A percentile compares a stretch with the other conserved stretches of the same genome.
phyloP scores from a whole-genome alignment of 306 rosid genomes.

The Acmispon strigosus region DNA sequence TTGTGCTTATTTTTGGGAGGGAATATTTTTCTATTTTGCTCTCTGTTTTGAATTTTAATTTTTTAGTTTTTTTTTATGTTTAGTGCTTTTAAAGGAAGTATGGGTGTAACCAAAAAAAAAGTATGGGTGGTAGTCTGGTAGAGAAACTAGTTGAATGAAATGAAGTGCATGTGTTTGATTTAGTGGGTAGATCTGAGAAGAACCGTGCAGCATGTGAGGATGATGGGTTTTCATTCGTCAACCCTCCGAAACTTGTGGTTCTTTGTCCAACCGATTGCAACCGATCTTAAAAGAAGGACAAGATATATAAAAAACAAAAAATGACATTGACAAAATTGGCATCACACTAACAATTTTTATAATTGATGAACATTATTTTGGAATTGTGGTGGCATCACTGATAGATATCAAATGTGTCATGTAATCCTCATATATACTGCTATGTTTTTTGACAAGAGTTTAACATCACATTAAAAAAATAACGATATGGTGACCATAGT shows the following conservation, averaged over 20 bases:
- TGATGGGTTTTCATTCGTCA: constrained; percentile 27
- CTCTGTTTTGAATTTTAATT: neutral
- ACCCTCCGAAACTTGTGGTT: constrained; percentile 8
- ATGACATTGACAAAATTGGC: neutral
- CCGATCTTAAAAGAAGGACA: neutral
- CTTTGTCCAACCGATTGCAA: constrained; percentile 8
- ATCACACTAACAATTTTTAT: neutral
- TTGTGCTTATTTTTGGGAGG: too few species aligned
- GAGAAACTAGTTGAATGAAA: neutral
- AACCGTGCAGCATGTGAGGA: constrained; percentile 17
- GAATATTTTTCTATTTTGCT: neutral
- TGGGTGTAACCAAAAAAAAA: constrained; percentile 10
- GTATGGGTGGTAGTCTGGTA: neutral
- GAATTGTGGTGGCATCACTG: neutral
- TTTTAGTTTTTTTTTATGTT: neutral
- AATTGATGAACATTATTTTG: constrained; percentile 9
- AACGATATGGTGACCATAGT: neutral
- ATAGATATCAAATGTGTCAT: constrained; percentile 16
- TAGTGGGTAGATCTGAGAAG: constrained; percentile 22
- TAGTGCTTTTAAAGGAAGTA: neutral
- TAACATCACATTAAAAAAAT: neutral
- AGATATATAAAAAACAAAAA: neutral
- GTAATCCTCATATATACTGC: neutral
- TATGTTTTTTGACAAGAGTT: neutral
- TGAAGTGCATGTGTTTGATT: neutral